Percentiles rank a stretch among this genome's conserved stretches.
These are phyloP conservation scores for Thyridium curvatum DNA, from an alignment of 2,329 filamentous ascomycete species.

Conservation along the genomic window DNA sequence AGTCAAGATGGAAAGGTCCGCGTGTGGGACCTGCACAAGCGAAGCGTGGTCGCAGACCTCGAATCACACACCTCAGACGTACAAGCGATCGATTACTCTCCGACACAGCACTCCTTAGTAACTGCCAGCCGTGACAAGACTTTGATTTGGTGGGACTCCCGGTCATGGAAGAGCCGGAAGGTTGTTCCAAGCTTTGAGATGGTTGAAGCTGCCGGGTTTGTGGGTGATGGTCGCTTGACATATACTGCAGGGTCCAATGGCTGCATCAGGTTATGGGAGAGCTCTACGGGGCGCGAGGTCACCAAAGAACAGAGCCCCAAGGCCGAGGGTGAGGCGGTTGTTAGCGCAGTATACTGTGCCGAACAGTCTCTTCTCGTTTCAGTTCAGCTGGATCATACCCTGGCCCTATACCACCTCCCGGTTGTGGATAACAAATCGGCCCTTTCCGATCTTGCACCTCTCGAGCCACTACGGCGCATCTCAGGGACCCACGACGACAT, in stretches of 20 bases:
- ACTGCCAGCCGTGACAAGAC: constrained; percentile 92
- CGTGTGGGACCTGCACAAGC: constrained; percentile 86
- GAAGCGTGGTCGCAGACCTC: constrained; percentile 67
- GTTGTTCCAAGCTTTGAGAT: constrained; percentile 81
- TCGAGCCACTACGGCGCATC: constrained; percentile 64
- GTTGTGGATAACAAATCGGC: constrained; percentile 2
- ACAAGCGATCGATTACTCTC: constrained; percentile 76
- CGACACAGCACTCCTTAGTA: constrained; percentile 66
- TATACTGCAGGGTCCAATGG: constrained; percentile 85
- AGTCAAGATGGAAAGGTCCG: constrained; percentile 90
- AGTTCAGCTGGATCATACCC: constrained; percentile 82
- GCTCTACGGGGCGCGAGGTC: constrained; percentile 69
- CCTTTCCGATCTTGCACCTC: constrained; percentile 27
- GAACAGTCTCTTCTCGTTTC: constrained; percentile 68
- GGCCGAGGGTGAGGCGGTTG: constrained; percentile 59
- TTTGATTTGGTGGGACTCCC: constrained; percentile 83
- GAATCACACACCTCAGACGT: constrained; percentile 95
- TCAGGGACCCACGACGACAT: constrained; percentile 97
- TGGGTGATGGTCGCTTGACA: constrained; percentile 63
- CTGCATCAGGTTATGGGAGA: constrained; percentile 76
- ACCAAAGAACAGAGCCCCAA: constrained; percentile 64
- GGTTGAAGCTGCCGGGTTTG: constrained; percentile 77
- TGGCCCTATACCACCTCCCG: constrained; percentile 59
- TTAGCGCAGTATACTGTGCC: constrained; percentile 62
- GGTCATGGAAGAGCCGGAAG: constrained; percentile 74